Conservation (phyloP, 2,329 filamentous ascomycete species). For the Pseudocercospora fijiensis region DNA sequence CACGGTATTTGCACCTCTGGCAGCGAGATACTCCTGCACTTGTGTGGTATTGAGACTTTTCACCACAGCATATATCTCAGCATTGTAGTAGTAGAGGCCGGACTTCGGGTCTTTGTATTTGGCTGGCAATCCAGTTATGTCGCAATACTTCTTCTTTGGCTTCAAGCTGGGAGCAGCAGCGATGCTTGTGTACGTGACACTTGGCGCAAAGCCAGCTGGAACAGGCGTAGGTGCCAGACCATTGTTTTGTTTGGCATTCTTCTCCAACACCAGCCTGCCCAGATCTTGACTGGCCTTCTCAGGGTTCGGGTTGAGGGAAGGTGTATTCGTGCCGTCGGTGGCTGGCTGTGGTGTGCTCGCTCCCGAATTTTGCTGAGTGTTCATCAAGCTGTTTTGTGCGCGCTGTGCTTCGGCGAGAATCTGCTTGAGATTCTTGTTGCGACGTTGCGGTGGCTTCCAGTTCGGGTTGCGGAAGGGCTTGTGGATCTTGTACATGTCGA, state of each 20-base stretch:
- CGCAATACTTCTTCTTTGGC: conserved; percentile 84
- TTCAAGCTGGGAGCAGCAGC: conserved; percentile 86
- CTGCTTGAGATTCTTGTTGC: conserved; percentile 98
- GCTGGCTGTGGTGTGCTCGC: conserved; percentile 61
- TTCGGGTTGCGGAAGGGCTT: conserved; percentile 86
- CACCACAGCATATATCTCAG: conserved; percentile 84
- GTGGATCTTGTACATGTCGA: conserved; percentile 82
- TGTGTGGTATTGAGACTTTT: conserved; percentile 76
- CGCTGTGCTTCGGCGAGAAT: conserved; percentile 86
- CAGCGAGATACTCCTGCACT: conserved; percentile 84
- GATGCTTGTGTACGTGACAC: conserved; percentile 87
- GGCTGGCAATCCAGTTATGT: conserved; percentile 88
- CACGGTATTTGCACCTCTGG: conserved; percentile 87
- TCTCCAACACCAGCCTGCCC: conserved; percentile 84
- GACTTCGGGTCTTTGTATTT: conserved; percentile 95
- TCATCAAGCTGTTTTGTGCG: conserved; percentile 83
- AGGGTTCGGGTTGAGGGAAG: conserved; percentile 74
- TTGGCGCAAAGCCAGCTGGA: conserved; percentile 53
- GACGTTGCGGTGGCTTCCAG: conserved; percentile 90
- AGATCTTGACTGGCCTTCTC: conserved; percentile 85
- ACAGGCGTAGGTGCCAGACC: conserved; percentile 25
- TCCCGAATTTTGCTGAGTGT: conserved; percentile 74
- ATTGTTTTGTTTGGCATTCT: conserved; percentile 54
- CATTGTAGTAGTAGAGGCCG: conserved; percentile 85
- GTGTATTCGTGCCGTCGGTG: conserved; percentile 40